Evolutionary conservation across 192 early-diverging fungal genomes (phyloP), one percentile per base, ranked within the genome.

Genomic region (Backusella parvicylindrica): DNA sequence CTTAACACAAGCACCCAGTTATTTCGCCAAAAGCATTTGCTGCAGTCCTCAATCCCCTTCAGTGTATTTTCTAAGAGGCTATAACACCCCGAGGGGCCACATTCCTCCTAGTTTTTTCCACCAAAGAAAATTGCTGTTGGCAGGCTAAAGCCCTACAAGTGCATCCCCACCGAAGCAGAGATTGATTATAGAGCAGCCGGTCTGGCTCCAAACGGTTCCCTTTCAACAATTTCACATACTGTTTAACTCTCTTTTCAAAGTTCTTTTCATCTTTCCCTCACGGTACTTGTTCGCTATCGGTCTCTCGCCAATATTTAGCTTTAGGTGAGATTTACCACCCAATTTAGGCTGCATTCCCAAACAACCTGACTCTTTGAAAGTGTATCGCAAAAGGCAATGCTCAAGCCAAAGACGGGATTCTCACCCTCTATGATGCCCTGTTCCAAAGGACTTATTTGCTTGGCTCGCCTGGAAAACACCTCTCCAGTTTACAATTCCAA

Each of bases 251-350:
- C 88, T 92, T 90, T 92, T 88, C 88, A 90, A 89, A 90, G 88
- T 90, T 81, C 87, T 90, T 91, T 92, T 91, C 90, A 92, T 89
- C 91, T 92, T 92, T 92, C 91, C 89, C 86, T 93, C 89, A 91
- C 88, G 86, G 91, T 92, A 92, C 90, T 92, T 92, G 91, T 92
- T 92, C 85, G 89, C 89, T 92, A 92, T 92, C 89, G 89, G 91
- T 91, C 89, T 92, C 91, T 91, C 86, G 86, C 86, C 88, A 83
- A 86, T 92, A 92, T 92, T 92, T 91, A 92, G 90, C 89, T 80
- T 91, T 92, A 83, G 90, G 87, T 86, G 89, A 83, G 86, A 91
- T 91, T 89, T 91, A 90, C 88, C 90, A 86, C 90, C 91, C 89
- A 84, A 81, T 92, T 92, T 84, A 83, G 82, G 85, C 87, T 90